Percentiles rank a stretch among this genome's conserved stretches.
These are phyloP conservation scores for Xylaria bambusicola DNA, from an alignment of 495 filamentous ascomycete species.

Conservation along the genomic window DNA sequence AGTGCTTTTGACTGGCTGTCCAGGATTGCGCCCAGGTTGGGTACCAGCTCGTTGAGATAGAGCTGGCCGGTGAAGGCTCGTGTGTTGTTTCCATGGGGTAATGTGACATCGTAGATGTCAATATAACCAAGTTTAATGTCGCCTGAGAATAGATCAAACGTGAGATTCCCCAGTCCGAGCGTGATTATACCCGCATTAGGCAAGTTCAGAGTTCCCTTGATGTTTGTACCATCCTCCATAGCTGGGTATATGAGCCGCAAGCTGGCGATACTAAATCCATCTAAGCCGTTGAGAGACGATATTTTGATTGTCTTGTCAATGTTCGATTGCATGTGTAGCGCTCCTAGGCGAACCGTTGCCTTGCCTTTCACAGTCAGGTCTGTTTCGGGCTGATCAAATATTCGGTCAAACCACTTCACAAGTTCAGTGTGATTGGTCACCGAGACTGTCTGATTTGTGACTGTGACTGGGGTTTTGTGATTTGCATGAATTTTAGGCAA, in stretches of 20 bases:
- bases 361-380: conserved; percentile 40
- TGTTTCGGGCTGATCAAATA: conserved; percentile 40
- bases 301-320: conserved; percentile 46
- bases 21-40: conserved; percentile 42
- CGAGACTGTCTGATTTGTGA: conserved; percentile 38
- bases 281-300: conserved; percentile 42
- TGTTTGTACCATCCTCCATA: conserved; percentile 40
- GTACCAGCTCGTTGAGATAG: conserved; percentile 34
- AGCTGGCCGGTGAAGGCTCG: conserved; percentile 40
- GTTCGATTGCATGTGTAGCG: conserved; percentile 36
- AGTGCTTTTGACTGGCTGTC: conserved; percentile 36
- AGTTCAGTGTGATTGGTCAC: conserved; percentile 44
- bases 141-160: conserved; percentile 43
- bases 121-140: conserved; percentile 44
- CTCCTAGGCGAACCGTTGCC: conserved; percentile 39
- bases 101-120: conserved; percentile 40
- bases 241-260: conserved; percentile 44
- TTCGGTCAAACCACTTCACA: conserved; percentile 37
- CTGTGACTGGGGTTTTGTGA: conserved; percentile 38
- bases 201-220: conserved; percentile 39
- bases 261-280: conserved; percentile 46
- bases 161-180: conserved; percentile 51
- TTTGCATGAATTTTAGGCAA: conserved; percentile 37
- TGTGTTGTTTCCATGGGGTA: conserved; percentile 51
- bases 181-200: conserved; percentile 51